Evolutionary conservation across 75 land plant genomes (phyloP), one percentile per base, ranked within the genome.

Genomic region (Pseudotsuga menziesii): DNA sequence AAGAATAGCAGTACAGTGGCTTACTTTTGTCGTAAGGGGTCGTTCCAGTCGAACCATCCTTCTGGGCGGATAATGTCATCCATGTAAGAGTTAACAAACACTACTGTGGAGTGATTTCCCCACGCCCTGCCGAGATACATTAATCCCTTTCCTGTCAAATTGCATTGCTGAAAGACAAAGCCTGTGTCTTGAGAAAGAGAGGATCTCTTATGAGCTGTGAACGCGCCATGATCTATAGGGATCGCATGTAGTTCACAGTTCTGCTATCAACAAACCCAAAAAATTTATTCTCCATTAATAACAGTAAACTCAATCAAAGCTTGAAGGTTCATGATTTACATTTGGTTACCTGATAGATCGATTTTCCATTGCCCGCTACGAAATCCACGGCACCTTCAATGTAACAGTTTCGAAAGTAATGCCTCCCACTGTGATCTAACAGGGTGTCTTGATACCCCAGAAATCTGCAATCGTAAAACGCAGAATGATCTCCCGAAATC

Each of bases 31-130:
- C 26, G 2, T 6, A 85, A 66, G 36, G 82, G 57, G 0, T 81
- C 81, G 48, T 7, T 4, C 78, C 88, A 90, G 80, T 90, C 76
- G 52, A 67, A 19, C 94, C 94, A 92, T 13, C 94, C 94, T 78
- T 79, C 75, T 5, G 94, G 90, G 57, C 75, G 74, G 56, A 92
- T 84, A 32, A 92, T 35, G 22, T 78, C 63, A 29, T 77, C 94
- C 70, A 92, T 78, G 78, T 75, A 82, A 35, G 89, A 84, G 54
- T 69, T 63, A 58, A 85, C 77, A 79, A 88, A 92, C 27, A 90
- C 87, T 3, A 88, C 90, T 59, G 92, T 84, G 14, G 94, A 90
- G 76, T 76, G 82, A 26, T 81, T 82, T 29, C 91, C 92, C 94
- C 92, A 90, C 19, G 94, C 92, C 7, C 48, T 44, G 7, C 48